Percentiles rank a stretch among this genome's conserved stretches.
phyloP scores from a whole-genome alignment of 495 filamentous ascomycete species.

The Physcia stellaris region DNA sequence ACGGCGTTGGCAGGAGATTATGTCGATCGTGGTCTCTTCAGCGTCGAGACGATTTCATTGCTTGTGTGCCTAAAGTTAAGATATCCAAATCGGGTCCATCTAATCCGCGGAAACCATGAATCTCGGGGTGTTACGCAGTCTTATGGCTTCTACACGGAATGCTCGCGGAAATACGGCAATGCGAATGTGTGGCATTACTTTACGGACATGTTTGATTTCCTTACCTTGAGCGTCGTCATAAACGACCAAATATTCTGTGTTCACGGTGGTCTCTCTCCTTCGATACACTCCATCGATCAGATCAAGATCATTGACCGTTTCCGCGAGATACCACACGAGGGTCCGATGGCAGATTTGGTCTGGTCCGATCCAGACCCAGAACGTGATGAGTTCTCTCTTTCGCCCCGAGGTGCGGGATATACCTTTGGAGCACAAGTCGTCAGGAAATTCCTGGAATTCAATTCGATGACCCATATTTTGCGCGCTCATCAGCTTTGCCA shows the following conservation, averaged over 20 bases:
- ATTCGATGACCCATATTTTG: constrained; percentile 90
- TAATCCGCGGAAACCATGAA: constrained; percentile 95
- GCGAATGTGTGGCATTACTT: constrained; percentile 99
- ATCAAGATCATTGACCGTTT: constrained; percentile 99
- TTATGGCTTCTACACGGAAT: constrained; percentile 98
- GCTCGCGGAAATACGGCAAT: constrained; percentile 92
- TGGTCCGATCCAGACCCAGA: constrained; percentile 97
- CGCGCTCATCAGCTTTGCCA: constrained; percentile 95
- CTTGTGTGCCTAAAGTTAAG: constrained; percentile 89
- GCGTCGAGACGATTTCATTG: constrained; percentile 91
- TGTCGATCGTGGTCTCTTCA: constrained; percentile 93
- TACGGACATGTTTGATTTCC: constrained; percentile 98
- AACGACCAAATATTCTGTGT: constrained; percentile 99
- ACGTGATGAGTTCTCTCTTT: constrained; percentile 89
- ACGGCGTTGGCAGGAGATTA: constrained; percentile 60
- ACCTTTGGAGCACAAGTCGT: constrained; percentile 96
- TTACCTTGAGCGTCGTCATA: constrained; percentile 92
- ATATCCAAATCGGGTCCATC: constrained; percentile 81
- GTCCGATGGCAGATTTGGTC: constrained; percentile 97
- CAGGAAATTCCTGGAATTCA: constrained; percentile 92
- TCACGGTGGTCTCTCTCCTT: constrained; percentile 87
- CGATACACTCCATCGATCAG: constrained; percentile 96
- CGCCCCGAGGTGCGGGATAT: constrained; percentile 87
- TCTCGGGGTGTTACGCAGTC: constrained; percentile 95
- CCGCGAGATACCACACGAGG: constrained; percentile 94